Base-by-base conservation (phyloP, 2,329 filamentous ascomycete species). In the Aureobasidium sp. region DNA sequence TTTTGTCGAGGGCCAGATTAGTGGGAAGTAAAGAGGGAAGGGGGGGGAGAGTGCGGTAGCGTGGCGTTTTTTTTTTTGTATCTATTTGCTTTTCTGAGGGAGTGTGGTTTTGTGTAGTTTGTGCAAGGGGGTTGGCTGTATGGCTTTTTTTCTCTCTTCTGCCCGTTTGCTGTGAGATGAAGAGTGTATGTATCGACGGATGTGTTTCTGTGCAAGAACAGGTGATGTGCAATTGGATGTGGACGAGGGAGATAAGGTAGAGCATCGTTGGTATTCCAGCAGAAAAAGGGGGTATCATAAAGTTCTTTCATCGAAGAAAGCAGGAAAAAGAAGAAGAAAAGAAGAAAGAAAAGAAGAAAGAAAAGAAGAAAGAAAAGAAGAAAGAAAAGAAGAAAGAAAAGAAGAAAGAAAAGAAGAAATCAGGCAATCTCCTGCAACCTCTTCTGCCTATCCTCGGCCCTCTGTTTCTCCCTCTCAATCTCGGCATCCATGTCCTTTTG, bases 1-100 rank as follows among this genome's bases (percentile, higher is more conserved):
- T 69, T 99, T 99, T 72, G 92, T 99, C 13, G 93, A 97, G 72
- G 93, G 91, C 21, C 90, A 95, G 74, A 80, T 71, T 29, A 53
- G 49, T 40, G 49, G 49, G 0, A 53, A 53, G 57, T 67, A 62
- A 50, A 7, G 29, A 25, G 21, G 27, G 11, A 17, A 17, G 13
- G 21, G 37, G 4, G 23, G 10, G n/a, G 9, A 46, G 40, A 6
- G 19, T n/a, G 27, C 17, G 27, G 27, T 29, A 45, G 40, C 40
- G 53, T 40, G 53, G 38, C 38, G 53, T 45, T 57, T 27, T 58
- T 5, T 46, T 29, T 27, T 17, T 9, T 4, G 1, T 29, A 46
- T 46, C 43, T n/a, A 46, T 46, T 31, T 49, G 45, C 45, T 49
- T 31, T 19, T 10, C n/a, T n/a, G 11, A 15, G 25, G 40, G 43